These are phyloP conservation scores for Daldinia eschscholtzii DNA, from an alignment of 2,329 filamentous ascomycete genomes.

Conservation along the genomic window DNA sequence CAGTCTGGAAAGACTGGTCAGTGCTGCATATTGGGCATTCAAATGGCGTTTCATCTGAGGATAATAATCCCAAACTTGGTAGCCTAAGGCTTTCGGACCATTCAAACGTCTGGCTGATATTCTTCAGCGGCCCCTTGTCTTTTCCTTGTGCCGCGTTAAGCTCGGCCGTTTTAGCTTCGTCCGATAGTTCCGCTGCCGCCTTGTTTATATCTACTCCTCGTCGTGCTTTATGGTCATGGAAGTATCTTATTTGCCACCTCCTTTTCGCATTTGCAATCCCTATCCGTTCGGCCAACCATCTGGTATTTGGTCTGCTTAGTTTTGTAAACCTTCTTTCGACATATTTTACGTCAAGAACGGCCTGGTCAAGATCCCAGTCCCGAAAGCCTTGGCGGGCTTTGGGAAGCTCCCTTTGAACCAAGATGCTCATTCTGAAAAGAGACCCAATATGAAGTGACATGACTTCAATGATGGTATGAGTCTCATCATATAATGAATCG, in stretches of 20 bases:
- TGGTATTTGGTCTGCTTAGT: background rate
- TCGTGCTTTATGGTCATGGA: background rate
- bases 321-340: background rate
- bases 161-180: too few species aligned
- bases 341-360: background rate
- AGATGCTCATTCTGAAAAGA: background rate
- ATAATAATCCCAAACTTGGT: background rate
- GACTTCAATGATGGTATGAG: background rate
- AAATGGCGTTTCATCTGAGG: background rate
- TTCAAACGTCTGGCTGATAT: too few species aligned
- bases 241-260: background rate
- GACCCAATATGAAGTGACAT: background rate
- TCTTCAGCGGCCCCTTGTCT: too few species aligned
- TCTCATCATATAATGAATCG: background rate
- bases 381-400: background rate
- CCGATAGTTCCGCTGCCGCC: too few species aligned
- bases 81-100: background rate
- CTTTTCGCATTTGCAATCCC: background rate
- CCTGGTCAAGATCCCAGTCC: background rate
- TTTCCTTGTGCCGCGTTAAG: too few species aligned
- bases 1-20: background rate
- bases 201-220: background rate
- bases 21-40: background rate
- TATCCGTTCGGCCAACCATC: background rate
- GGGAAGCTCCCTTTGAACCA: background rate